phyloP scores from a whole-genome alignment of 2,329 filamentous ascomycete species.

The Aureobasidium sp. region DNA sequence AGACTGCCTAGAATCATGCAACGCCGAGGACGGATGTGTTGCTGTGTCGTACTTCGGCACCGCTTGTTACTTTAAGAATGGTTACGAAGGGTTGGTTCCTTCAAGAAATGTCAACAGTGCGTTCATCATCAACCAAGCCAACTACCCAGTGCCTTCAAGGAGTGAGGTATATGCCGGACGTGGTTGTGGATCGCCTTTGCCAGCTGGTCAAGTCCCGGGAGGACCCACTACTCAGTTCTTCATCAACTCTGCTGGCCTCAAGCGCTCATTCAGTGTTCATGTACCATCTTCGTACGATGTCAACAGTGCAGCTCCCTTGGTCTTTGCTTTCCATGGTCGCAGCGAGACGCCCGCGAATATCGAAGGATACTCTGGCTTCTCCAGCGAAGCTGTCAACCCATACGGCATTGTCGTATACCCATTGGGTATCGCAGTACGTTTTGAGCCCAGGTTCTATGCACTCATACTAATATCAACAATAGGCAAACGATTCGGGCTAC shows the following conservation, averaged over 20 bases:
- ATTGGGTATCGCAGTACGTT: constrained; percentile 31
- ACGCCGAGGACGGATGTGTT: constrained; percentile 1
- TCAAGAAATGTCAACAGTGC: neutral
- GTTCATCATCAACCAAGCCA: neutral
- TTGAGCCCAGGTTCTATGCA: no score
- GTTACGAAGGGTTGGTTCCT: neutral
- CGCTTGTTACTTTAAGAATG: constrained; percentile 17
- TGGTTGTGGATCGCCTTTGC: constrained; percentile 23
- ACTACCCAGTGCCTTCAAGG: constrained; percentile 14
- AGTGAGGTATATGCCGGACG: constrained; percentile 19
- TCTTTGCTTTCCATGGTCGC: constrained; percentile 45
- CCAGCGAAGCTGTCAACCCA: constrained; percentile 38
- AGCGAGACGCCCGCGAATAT: constrained; percentile 33
- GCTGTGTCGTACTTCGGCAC: constrained; percentile 12
- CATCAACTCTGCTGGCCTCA: constrained; percentile 23
- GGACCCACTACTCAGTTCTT: constrained; percentile 20
- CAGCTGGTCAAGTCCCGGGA: constrained; percentile 18
- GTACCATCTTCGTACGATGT: constrained; percentile 35
- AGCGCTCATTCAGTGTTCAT: constrained; percentile 33
- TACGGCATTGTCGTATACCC: constrained; percentile 41
- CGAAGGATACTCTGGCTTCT: constrained; percentile 40
- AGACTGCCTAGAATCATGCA: constrained; percentile 16
- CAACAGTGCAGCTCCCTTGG: constrained; percentile 34
- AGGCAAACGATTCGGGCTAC: constrained; percentile 18
- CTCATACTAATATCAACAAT: neutral